phyloP scores from a whole-genome alignment of 768 basidiomycete species.

The Lactarius sanguifluus region DNA sequence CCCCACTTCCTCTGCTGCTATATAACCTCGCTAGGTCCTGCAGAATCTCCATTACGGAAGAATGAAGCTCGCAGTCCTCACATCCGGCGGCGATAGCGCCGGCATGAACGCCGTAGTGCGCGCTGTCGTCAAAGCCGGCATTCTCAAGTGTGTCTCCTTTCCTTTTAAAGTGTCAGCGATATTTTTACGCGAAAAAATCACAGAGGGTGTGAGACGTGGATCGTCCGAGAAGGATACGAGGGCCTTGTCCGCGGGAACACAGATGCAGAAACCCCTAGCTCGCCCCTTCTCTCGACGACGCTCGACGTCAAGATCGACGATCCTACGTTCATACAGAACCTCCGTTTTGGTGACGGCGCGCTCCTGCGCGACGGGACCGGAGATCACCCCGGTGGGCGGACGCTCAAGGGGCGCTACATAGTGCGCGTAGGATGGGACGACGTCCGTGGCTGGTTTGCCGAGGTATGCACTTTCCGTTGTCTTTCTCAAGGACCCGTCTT shows the following conservation, averaged over 20 bases:
- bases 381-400: slow-evolving; percentile 62
- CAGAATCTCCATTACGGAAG: slow-evolving; percentile 3
- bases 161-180: background rate
- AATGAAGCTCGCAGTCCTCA: slow-evolving; percentile 93
- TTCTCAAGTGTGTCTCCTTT: slow-evolving; percentile 65
- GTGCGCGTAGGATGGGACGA: slow-evolving; percentile 98
- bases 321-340: slow-evolving; percentile 57
- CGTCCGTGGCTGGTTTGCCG: slow-evolving; percentile 90
- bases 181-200: background rate
- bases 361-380: slow-evolving; percentile 79
- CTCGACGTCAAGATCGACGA: slow-evolving; percentile 31
- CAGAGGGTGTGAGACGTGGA: slow-evolving; percentile 94
- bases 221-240: slow-evolving; percentile 98
- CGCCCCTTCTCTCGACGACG: slow-evolving; percentile 31
- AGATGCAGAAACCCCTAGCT: slow-evolving; percentile 26
- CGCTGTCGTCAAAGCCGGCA: slow-evolving; percentile 88
- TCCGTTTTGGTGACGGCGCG: slow-evolving; percentile 80
- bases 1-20: slow-evolving; percentile 1
- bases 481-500: background rate
- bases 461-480: slow-evolving; percentile 49
- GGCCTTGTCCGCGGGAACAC: slow-evolving; percentile 92
- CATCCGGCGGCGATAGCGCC: slow-evolving; percentile 95
- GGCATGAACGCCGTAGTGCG: slow-evolving; percentile 98
- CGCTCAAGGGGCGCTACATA: slow-evolving; percentile 89
- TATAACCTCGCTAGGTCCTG: slow-evolving; percentile 10